phyloP scores from a whole-genome alignment of 2,329 filamentous ascomycete species.

The Trichophaea hybrida region DNA sequence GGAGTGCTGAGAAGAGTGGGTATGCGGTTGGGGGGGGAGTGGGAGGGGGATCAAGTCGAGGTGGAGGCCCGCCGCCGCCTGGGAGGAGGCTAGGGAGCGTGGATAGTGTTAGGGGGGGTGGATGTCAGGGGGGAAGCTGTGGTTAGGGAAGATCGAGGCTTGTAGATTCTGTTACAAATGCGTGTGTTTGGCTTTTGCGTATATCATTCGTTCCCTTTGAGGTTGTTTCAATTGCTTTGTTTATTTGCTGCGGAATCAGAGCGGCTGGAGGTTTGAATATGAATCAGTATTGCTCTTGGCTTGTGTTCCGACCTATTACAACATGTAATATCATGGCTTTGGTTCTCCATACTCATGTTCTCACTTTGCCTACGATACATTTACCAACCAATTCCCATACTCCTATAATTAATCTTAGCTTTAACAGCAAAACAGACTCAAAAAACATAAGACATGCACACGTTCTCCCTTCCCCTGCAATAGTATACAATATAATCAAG shows the following conservation, averaged over 20 bases:
- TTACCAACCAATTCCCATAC: background rate
- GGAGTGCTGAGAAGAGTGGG: background rate
- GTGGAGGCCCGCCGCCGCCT: background rate
- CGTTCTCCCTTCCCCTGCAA: background rate
- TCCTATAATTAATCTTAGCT: background rate
- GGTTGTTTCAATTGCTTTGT: background rate
- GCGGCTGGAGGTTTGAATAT: background rate
- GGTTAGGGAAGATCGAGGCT: background rate
- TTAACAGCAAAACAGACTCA: constrained; percentile 1
- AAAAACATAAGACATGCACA: background rate
- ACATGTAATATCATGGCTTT: too few species aligned
- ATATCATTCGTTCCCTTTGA: background rate
- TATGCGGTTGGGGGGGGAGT: background rate
- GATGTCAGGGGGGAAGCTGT: background rate
- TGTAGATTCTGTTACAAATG: background rate
- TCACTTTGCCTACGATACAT: background rate
- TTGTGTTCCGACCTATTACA: too few species aligned
- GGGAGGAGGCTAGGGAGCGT: background rate
- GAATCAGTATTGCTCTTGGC: background rate
- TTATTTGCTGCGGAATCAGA: background rate
- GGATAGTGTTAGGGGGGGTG: background rate
- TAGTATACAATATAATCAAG: too few species aligned
- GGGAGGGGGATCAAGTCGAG: background rate
- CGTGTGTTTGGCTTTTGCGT: background rate
- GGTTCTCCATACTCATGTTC: background rate